Conservation (phyloP, 345 rosid species). For the Brassica rapa region DNA sequence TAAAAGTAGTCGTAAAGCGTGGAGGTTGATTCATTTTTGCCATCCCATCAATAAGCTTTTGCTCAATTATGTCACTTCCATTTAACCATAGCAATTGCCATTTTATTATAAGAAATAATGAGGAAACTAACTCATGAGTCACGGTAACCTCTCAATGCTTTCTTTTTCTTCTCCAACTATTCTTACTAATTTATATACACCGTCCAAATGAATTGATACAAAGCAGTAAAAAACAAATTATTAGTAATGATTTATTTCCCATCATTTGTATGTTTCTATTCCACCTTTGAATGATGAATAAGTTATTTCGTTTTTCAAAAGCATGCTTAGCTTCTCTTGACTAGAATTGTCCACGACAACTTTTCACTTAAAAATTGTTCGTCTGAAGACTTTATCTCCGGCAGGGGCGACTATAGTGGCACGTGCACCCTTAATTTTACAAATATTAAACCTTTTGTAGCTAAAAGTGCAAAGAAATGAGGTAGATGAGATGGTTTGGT, state of each 20-base stretch:
- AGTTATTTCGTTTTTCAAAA: not conserved
- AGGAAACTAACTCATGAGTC: conserved; percentile 26
- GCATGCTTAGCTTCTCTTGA: not conserved
- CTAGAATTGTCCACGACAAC: not conserved
- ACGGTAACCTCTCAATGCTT: conserved; percentile 22
- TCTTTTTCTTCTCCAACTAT: not conserved
- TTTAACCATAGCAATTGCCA: conserved; percentile 22
- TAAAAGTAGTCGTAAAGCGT: conserved; percentile 44
- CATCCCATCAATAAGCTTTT: conserved; percentile 33
- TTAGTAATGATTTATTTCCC: not conserved
- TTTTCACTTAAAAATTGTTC: not conserved
- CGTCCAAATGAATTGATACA: not conserved
- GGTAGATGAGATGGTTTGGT: too few relatives aligned
- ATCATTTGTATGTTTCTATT: not conserved
- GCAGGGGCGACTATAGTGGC: too few relatives aligned
- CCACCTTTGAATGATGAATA: not conserved
- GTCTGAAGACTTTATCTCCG: not conserved
- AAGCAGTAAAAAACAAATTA: not conserved
- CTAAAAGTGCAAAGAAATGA: too few relatives aligned
- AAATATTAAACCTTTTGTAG: too few relatives aligned
- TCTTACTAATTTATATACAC: not conserved
- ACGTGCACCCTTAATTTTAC: too few relatives aligned
- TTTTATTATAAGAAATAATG: not conserved
- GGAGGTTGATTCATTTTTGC: conserved; percentile 27
- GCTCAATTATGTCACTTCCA: conserved; percentile 37